phyloP scores from a whole-genome alignment of 768 basidiomycete species.

The Coprinopsis sp. region DNA sequence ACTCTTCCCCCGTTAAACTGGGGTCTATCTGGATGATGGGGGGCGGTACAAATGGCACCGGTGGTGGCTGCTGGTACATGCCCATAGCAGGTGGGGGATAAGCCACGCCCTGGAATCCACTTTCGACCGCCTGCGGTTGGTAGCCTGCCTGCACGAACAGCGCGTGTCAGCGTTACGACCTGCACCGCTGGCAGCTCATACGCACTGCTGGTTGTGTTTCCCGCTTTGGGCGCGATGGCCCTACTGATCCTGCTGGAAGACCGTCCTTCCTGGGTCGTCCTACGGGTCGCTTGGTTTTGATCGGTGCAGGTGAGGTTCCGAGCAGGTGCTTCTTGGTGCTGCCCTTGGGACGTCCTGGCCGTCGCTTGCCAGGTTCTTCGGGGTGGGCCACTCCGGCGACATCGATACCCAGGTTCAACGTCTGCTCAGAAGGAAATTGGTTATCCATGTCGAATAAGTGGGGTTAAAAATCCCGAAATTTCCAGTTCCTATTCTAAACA shows the following conservation, averaged over 20 bases:
- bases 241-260: conserved; percentile 69
- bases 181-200: conserved; percentile 1
- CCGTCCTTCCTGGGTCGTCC: conserved; percentile 81
- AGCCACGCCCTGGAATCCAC: conserved; percentile 11
- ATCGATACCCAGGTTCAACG: conserved; percentile 12
- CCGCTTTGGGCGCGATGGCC: conserved; percentile 33
- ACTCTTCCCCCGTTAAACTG: conserved; percentile 53
- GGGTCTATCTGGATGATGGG: conserved; percentile 45
- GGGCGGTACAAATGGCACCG: conserved; percentile 23
- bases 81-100: conserved; percentile 7
- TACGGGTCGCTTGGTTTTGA: conserved; percentile 72
- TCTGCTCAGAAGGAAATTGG: not conserved
- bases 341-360: conserved; percentile 74
- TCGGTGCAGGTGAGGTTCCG: conserved; percentile 27
- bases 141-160: too few relatives aligned
- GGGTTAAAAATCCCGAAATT: too few relatives aligned
- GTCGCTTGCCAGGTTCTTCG: conserved; percentile 44
- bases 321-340: conserved; percentile 64
- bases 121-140: conserved; percentile 13
- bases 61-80: conserved; percentile 13
- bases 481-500: too few relatives aligned
- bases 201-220: conserved; percentile 16
- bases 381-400: not conserved
- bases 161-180: not conserved
- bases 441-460: too few relatives aligned